Conservation (phyloP, 2,329 filamentous ascomycete species). For the Diaporthe longicolla region DNA sequence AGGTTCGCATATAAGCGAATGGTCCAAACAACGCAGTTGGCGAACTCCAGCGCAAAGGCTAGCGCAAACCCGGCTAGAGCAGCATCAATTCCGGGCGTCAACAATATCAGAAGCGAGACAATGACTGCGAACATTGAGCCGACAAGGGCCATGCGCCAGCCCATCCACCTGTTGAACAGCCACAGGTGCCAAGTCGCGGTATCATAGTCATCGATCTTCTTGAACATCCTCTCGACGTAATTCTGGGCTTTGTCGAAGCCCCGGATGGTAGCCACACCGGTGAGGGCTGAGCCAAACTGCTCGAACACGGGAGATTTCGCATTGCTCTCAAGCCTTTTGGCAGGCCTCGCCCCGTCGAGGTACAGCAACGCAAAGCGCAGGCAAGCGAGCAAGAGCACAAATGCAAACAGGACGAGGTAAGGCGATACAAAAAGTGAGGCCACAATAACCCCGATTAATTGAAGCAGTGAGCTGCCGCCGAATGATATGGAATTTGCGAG, state of each 20-base stretch:
- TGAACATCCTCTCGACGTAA: constrained; percentile 79
- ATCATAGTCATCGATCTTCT: constrained; percentile 76
- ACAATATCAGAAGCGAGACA: constrained; percentile 75
- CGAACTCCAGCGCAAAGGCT: constrained; percentile 80
- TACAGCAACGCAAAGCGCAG: constrained; percentile 73
- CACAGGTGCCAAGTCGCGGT: constrained; percentile 77
- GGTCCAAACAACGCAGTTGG: constrained; percentile 73
- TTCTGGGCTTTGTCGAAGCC: constrained; percentile 78
- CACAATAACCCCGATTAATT: constrained; percentile 75
- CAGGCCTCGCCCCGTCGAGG: constrained; percentile 78
- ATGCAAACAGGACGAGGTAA: constrained; percentile 73
- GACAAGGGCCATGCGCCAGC: constrained; percentile 78
- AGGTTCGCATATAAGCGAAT: constrained; percentile 78
- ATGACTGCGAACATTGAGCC: constrained; percentile 78
- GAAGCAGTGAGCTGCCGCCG: constrained; percentile 71
- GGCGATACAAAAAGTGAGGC: constrained; percentile 78
- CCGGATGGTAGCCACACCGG: constrained; percentile 81
- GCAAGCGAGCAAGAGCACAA: constrained; percentile 70
- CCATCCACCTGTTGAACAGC: constrained; percentile 84
- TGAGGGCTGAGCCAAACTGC: constrained; percentile 80
- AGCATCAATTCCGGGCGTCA: constrained; percentile 73
- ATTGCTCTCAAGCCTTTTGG: constrained; percentile 83
- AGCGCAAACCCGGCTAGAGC: constrained; percentile 82
- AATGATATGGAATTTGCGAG: constrained; percentile 75
- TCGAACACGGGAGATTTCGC: constrained; percentile 86